Evolutionary conservation across 495 filamentous ascomycete genomes (phyloP).

Genomic region (Trypethelium eluteriae): DNA sequence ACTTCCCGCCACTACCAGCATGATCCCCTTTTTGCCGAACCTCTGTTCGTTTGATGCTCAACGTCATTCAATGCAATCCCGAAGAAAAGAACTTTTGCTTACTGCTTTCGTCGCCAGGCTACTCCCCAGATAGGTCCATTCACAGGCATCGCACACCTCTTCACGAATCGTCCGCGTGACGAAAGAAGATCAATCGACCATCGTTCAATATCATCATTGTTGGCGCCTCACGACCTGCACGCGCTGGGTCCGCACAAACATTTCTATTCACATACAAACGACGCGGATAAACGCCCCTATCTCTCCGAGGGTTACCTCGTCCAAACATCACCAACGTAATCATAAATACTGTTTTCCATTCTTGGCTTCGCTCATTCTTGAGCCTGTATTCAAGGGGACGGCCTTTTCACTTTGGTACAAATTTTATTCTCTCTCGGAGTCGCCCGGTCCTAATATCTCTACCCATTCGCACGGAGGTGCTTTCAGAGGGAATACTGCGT

Average conservation of each 20-base stretch:
- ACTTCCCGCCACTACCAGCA: not conserved
- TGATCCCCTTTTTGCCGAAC: not conserved
- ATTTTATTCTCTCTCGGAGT: not conserved
- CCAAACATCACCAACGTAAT: too few species aligned
- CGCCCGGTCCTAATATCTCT: not conserved
- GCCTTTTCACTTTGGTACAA: not conserved
- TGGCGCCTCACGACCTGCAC: too few species aligned
- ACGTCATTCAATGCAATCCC: not conserved
- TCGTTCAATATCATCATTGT: not conserved
- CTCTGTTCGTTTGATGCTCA: not conserved
- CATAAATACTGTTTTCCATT: too few species aligned
- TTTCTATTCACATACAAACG: too few species aligned
- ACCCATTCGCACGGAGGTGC: not conserved
- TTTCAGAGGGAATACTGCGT: not conserved
- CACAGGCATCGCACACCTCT: not conserved
- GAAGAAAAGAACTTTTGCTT: not conserved
- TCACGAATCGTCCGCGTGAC: not conserved
- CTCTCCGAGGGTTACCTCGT: too few species aligned
- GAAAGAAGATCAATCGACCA: not conserved
- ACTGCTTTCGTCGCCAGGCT: not conserved
- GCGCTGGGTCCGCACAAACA: too few species aligned
- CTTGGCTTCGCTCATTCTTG: too few species aligned
- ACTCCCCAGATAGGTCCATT: not conserved
- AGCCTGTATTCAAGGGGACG: too few species aligned
- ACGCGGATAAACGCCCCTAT: too few species aligned